Evolutionary conservation across 2,329 filamentous ascomycete genomes (phyloP).

Genomic region (Hirsutella rhossiliensis): DNA sequence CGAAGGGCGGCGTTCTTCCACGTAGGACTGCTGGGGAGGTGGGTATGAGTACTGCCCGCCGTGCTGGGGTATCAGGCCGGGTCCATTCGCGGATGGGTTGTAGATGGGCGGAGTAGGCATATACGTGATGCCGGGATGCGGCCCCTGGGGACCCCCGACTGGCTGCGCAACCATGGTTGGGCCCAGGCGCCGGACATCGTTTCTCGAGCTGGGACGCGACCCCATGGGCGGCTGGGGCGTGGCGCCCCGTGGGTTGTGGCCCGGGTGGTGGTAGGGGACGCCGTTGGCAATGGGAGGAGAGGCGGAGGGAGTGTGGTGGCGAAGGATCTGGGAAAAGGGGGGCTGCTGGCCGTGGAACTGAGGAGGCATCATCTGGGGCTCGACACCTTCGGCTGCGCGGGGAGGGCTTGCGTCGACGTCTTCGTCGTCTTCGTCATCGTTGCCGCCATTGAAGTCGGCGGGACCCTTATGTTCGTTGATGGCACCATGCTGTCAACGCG

Average conservation of each 20-base stretch:
- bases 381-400: constrained; percentile 44
- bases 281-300: constrained; percentile 81
- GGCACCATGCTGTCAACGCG: constrained; percentile 59
- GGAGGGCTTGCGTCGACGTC: constrained; percentile 59
- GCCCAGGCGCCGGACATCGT: constrained; percentile 63
- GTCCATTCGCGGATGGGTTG: constrained; percentile 40
- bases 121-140: constrained; percentile 59
- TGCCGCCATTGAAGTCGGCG: constrained; percentile 76
- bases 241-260: constrained; percentile 48
- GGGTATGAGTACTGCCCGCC: constrained; percentile 26
- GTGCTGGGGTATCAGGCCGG: constrained; percentile 23
- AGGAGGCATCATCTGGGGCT: constrained; percentile 52
- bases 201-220: constrained; percentile 61
- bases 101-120: constrained; percentile 82
- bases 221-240: constrained; percentile 67
- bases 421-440: constrained; percentile 66
- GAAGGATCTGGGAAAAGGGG: constrained; percentile 70
- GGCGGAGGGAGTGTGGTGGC: constrained; percentile 71
- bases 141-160: constrained; percentile 33
- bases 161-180: constrained; percentile 61
- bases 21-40: constrained; percentile 44
- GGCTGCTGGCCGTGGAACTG: constrained; percentile 54
- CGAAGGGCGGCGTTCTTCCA: constrained; percentile 64
- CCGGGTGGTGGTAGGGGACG: constrained; percentile 44
- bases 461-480: constrained; percentile 96